Evolutionary conservation across 805 yeast genomes (phyloP).

Genomic region (Candida dendrica): DNA sequence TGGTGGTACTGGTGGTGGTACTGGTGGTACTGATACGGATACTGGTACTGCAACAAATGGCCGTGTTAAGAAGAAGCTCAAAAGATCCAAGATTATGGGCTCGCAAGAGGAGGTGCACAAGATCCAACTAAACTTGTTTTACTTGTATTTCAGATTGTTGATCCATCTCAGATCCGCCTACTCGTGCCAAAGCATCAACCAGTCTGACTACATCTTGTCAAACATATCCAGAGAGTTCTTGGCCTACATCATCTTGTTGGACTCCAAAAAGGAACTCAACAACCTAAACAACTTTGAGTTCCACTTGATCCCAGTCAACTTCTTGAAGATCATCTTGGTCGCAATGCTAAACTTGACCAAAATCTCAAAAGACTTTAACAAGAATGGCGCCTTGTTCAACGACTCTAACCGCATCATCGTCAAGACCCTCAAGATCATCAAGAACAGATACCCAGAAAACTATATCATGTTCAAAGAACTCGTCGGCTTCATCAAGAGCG

Average conservation of each 20-base stretch:
- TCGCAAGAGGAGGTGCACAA: slow-evolving; percentile 24
- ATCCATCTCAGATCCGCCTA: slow-evolving; percentile 28
- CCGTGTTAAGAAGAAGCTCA: slow-evolving; percentile 13
- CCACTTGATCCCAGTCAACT: slow-evolving; percentile 20
- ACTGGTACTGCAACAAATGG: no score
- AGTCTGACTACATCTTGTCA: not conserved
- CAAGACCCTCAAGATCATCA: slow-evolving; percentile 11
- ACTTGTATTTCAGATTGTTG: slow-evolving; percentile 32
- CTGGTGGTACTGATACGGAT: no score
- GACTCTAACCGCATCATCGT: slow-evolving; percentile 11
- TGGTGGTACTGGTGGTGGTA: no score
- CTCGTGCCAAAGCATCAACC: slow-evolving; percentile 6
- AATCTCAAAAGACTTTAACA: slow-evolving; percentile 5
- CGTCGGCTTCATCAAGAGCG: not conserved
- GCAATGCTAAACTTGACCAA: slow-evolving; percentile 12
- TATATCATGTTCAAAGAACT: slow-evolving; percentile 15
- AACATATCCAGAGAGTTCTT: slow-evolving; percentile 5
- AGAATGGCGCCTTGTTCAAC: slow-evolving; percentile 5
- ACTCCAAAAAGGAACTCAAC: slow-evolving; percentile 1
- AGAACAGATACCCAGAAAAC: slow-evolving; percentile 21
- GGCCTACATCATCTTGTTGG: slow-evolving; percentile 3
- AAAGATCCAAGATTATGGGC: slow-evolving; percentile 7
- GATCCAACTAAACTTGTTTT: slow-evolving; percentile 38
- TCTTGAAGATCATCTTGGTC: slow-evolving; percentile 16
- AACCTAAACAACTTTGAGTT: slow-evolving; percentile 20